Evolutionary conservation across 148 eudicot genomes (phyloP), one percentile per base, ranked within the genome.

Genomic region (Camellia sinensis): DNA sequence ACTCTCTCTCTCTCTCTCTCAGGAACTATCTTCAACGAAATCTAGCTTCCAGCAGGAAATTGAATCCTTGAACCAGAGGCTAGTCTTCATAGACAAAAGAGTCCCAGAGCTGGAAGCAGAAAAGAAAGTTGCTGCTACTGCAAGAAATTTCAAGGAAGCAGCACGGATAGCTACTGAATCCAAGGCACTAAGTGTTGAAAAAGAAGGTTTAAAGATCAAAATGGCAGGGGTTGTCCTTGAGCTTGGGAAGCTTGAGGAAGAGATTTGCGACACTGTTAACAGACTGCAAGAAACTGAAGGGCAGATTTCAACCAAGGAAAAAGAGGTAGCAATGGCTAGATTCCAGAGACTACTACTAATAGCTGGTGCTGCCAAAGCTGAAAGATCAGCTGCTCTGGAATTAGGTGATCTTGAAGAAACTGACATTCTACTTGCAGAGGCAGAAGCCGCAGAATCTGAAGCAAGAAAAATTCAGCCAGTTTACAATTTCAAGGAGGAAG

Each of bases 121-220:
- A 80, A 92, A 92, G 91, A 91, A 85, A 81, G 97, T 91, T 76
- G 94, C 94, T 66, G 94, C 97, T 74, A 73, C 88, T 69, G 83
- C 88, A 52, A 92, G 97, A 83, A 92, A 92, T 81, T 92, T 92
- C 73, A 92, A 87, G 84, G 97, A 91, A 80, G 97, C 94, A 46
- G 97, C 90, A 46, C 89, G 97, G 12, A 80, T 92, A 83, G 91
- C 97, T 62, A 73, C 91, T 7, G 97, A 92, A 81, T 84, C 90
- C 43, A 92, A 91, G 91, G 69, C 89, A 52, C 72, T 92, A 79
- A 75, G 69, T 56, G 87, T 85, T 41, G 97, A 92, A 78, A 91
- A 84, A 81, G 92, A 92, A 81, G 83, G 56, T 43, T 61, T 82
- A 61, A 90, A 84, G 71, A 18, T 21, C 14, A 88, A 86, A 78